Evolutionary conservation across 768 basidiomycete genomes (phyloP).

Genomic region (Auricularia sp.): DNA sequence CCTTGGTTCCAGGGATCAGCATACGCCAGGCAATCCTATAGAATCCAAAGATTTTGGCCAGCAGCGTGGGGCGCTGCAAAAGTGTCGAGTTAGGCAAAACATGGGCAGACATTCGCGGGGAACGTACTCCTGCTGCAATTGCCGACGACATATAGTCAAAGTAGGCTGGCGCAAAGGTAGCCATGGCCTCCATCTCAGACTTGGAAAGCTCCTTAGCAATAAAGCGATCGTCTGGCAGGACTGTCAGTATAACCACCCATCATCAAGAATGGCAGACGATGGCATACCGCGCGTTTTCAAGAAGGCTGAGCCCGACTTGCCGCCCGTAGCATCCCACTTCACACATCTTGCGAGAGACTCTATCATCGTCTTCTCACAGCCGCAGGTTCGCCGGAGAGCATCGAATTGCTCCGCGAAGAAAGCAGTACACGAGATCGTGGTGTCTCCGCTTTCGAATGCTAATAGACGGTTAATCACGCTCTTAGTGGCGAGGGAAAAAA

Average conservation of each 20-base stretch:
- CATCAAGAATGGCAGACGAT: conserved; percentile 2
- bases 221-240: conserved; percentile 79
- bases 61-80: conserved; percentile 74
- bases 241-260: neutral
- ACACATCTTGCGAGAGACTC: conserved; percentile 89
- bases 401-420: conserved; percentile 97
- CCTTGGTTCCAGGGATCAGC: conserved; percentile 52
- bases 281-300: conserved; percentile 80
- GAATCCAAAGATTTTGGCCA: conserved; percentile 95
- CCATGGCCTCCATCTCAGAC: conserved; percentile 88
- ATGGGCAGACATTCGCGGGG: neutral
- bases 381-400: conserved; percentile 81
- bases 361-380: conserved; percentile 88
- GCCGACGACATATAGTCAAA: conserved; percentile 98
- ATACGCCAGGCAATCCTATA: conserved; percentile 90
- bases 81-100: conserved; percentile 9
- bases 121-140: conserved; percentile 66
- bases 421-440: conserved; percentile 88
- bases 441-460: conserved; percentile 86
- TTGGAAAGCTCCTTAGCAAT: conserved; percentile 94
- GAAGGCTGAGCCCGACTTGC: conserved; percentile 95
- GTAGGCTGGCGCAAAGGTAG: conserved; percentile 93
- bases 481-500: too few relatives aligned
- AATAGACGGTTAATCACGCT: neutral
- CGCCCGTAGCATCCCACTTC: conserved; percentile 92